Base-by-base conservation (phyloP, 768 basidiomycete genomes). In the Boletus barrowsii region DNA sequence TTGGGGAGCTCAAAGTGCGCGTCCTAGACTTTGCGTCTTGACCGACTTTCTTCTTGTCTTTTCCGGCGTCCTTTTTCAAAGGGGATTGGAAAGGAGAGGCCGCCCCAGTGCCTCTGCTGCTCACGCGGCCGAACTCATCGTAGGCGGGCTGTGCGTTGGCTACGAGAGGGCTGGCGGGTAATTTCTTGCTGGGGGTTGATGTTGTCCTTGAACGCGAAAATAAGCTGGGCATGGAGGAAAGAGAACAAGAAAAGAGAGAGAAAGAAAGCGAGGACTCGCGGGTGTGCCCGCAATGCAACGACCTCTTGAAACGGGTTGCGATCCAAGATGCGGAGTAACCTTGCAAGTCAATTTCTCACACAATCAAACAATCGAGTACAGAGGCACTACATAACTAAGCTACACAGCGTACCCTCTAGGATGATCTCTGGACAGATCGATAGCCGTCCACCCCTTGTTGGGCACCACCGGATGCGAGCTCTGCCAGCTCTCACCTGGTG, bases 191-290 rank as follows among this genome's bases (percentile, higher is more conserved):
- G 36, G 82, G 73, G 3, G 80, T 79, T 20, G 86, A 86, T 51
- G 74, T 77, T 45, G 85, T 86, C 49, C 87, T 80, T 58, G 83
- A 68, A 62, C 86, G 82, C 68, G 87, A 86, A 73, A 88, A 88
- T 72, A 88, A 67, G 70, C 83, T 86, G 75, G 81, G 85, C 86
- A 88, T 88, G 73, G 78, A 70, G 64, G 58, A 53, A 51, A 49
- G 42, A 20, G 29, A 49, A 30, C 45, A 30, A 32, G 14, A 30
- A 7, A 48, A 41, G 18, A 30, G 41, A 36, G 42, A 40, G 30
- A 35, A 29, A 33, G 15, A 47, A 44, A 26, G 39, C 22, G 50
- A 37, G 37, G 40, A 32, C 46, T 43, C 44, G 62, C 49, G 54
- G 52, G 10, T 46, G 35, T 22, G 54, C 24, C 49, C 55, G 22